phyloP scores from a whole-genome alignment of 2,329 filamentous ascomycete species.

The Rhinocladiella mackenziei region DNA sequence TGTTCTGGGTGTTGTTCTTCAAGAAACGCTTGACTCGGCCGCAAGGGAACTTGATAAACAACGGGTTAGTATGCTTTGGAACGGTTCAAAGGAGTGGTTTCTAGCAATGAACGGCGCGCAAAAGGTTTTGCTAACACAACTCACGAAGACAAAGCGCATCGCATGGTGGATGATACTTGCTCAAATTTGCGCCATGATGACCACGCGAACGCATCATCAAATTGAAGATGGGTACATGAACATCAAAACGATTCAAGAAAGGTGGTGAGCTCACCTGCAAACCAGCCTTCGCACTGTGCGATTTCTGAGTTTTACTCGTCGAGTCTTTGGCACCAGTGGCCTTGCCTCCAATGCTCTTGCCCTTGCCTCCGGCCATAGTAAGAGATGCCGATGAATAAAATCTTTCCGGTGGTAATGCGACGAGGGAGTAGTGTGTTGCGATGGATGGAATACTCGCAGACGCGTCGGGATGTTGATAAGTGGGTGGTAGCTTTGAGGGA shows the following conservation, averaged over 20 bases:
- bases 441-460: conserved; percentile 14
- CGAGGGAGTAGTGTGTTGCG: conserved; percentile 7
- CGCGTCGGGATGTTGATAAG: conserved; percentile 20
- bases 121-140: too few relatives aligned
- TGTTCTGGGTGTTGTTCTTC: conserved; percentile 98
- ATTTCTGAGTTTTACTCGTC: conserved; percentile 86
- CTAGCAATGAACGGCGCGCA: too few relatives aligned
- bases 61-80: conserved; percentile 11
- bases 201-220: too few relatives aligned
- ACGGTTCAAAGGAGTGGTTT: too few relatives aligned
- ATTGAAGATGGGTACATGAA: too few relatives aligned
- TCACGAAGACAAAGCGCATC: too few relatives aligned
- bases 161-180: too few relatives aligned
- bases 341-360: conserved; percentile 88
- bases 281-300: conserved; percentile 88
- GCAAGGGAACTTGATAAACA: conserved; percentile 74
- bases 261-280: conserved; percentile 70
- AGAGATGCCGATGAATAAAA: conserved; percentile 15
- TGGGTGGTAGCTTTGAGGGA: conserved; percentile 10
- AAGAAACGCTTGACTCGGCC: conserved; percentile 99
- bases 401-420: conserved; percentile 17
- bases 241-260: conserved; percentile 6
- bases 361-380: conserved; percentile 81
- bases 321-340: conserved; percentile 71
- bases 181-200: conserved; percentile 7